Evolutionary conservation across 371 early-diverging fungal species (phyloP), one percentile per base, ranked within the genome.

Genomic region (Mucor irregularis): DNA sequence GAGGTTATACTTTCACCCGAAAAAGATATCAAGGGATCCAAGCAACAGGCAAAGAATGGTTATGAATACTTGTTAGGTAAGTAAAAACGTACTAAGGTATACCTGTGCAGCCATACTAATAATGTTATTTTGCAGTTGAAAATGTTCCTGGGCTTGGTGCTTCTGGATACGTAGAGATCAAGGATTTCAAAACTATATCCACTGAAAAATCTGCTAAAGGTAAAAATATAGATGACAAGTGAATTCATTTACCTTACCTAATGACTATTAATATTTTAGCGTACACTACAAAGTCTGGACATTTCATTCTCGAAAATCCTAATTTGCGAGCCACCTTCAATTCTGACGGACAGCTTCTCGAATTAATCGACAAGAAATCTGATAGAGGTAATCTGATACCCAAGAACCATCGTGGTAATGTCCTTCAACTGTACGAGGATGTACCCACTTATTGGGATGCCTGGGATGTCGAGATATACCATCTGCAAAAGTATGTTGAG

Each of bases 381-480:
- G 71, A 68, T 44, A 85, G 84, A 33, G 90, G 93, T 4, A 88
- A 95, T 65, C 62, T 90, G 16, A 75, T 96, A 17, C 82, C 86
- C 0, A 43, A 72, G 16, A 86, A 84, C 0, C 50, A 62, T n/a
- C 56, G 56, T 3, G 95, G 87, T n/a, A 97, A 98, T 72, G 72
- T 84, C 8, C 80, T 98, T 46, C 78, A 80, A 31, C 56, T 94
- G 11, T 95, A 86, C 64, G 95, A 96, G 45, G 98, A 98, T 76
- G 82, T 88, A 68, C 93, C 91, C 11, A 69, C 89, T 8, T 90
- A 76, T 64, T 94, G 92, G 91, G 94, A 94, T 62, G 93, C 92
- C 10, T 76, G 77, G 77, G 77, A 76, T 65, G 76, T 73, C 45
- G 77, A 76, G 28, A 76, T 76, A 16, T 76, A 76, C 33, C 77